A percentile compares a stretch with the other conserved stretches of the same genome.
Evolutionary conservation across 257 asterid genomes (phyloP).

Genomic region (Craterostigma plantagineum): DNA sequence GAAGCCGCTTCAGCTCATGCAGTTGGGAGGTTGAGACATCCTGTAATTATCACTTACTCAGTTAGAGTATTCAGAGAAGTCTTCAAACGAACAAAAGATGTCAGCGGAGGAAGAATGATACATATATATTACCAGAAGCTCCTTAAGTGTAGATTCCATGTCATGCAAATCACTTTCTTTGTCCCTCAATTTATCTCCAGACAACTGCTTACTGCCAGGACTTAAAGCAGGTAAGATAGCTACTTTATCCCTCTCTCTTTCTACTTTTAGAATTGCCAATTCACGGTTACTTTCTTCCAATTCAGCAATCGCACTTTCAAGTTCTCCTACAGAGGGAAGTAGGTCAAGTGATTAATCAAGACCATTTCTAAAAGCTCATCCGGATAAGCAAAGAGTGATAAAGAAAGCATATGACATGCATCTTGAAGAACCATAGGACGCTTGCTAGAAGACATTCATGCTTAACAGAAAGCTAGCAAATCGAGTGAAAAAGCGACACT

Average conservation of each 20-base stretch:
- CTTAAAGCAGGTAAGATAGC: constrained; percentile 28
- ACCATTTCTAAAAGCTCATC: background rate
- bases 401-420: too few species aligned
- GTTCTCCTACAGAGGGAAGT: constrained; percentile 46
- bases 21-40: constrained; percentile 49
- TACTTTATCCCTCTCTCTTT: constrained; percentile 50
- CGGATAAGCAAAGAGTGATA: background rate
- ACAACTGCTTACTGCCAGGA: constrained; percentile 33
- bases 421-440: too few species aligned
- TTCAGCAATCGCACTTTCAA: constrained; percentile 43
- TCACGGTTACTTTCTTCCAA: constrained; percentile 65
- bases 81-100: constrained; percentile 7
- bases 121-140: constrained; percentile 40
- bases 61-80: constrained; percentile 4
- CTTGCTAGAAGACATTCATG: too few species aligned
- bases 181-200: constrained; percentile 43
- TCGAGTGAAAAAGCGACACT: too few species aligned
- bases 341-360: constrained; percentile 7
- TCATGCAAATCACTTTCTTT: constrained; percentile 65
- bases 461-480: too few species aligned
- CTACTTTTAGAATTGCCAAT: constrained; percentile 56
- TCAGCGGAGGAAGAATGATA: constrained; percentile 1
- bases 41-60: constrained; percentile 13
- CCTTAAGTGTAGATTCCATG: constrained; percentile 60
- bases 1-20: constrained; percentile 57